Evolutionary conservation across 139 green algal species (phyloP).

Genomic region (Haematococcus sp.): DNA sequence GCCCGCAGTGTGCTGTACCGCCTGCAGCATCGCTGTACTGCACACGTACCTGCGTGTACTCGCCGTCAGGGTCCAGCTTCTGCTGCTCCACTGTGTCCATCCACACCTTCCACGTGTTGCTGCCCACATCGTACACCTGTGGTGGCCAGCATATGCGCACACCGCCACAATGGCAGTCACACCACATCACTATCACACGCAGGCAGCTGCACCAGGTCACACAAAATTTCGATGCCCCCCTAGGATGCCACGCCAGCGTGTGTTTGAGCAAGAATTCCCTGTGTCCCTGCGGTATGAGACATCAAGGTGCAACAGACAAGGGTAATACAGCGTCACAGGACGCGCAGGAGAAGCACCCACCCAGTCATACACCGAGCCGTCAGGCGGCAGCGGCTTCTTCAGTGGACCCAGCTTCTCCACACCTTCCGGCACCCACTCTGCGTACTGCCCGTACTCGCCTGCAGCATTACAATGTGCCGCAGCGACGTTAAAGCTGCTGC

Average conservation of each 20-base stretch:
- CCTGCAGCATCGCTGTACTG: background rate
- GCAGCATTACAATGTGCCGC: background rate
- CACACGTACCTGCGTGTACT: constrained; percentile 38
- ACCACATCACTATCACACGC: too few relatives aligned
- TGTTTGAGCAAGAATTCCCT: too few relatives aligned
- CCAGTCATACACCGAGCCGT: constrained; percentile 58
- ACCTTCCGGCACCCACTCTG: background rate
- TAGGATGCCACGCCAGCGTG: too few relatives aligned
- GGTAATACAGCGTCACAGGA: too few relatives aligned
- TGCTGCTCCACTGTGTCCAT: constrained; percentile 38
- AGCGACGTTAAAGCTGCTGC: background rate
- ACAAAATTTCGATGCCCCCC: too few relatives aligned
- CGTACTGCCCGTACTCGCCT: constrained; percentile 31
- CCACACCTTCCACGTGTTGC: constrained; percentile 46
- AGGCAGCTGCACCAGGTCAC: too few relatives aligned
- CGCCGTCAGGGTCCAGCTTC: constrained; percentile 25
- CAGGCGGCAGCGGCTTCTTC: constrained; percentile 13
- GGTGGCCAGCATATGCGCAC: too few relatives aligned
- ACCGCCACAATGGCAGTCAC: too few relatives aligned
- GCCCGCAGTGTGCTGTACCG: background rate
- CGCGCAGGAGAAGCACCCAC: constrained; percentile 38
- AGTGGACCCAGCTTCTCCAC: background rate
- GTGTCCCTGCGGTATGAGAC: too few relatives aligned
- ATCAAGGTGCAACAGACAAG: too few relatives aligned
- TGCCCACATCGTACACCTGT: background rate